A percentile compares a stretch with the other conserved stretches of the same genome.
phyloP scores from a whole-genome alignment of 2,329 filamentous ascomycete genomes.

The Chaetomium strumarium region DNA sequence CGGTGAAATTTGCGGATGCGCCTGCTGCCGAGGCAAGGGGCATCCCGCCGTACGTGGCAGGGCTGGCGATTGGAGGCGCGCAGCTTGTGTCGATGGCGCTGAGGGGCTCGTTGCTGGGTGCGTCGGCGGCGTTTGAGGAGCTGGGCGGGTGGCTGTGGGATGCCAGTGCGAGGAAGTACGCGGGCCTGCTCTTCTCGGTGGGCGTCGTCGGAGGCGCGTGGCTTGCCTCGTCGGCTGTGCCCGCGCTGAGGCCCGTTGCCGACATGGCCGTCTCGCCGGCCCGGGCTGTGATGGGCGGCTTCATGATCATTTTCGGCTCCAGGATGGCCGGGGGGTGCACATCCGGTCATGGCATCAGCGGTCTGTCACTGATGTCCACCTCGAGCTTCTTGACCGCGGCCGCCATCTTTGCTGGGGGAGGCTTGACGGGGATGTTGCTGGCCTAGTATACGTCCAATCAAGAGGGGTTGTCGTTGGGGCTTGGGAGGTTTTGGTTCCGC shows the following conservation, averaged over 20 bases:
- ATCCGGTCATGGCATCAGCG: constrained; percentile 63
- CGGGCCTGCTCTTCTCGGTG: constrained; percentile 44
- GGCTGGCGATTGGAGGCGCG: constrained; percentile 51
- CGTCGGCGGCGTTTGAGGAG: constrained; percentile 58
- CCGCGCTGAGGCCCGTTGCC: constrained; percentile 27
- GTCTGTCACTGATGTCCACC: constrained; percentile 55
- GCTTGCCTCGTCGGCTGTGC: constrained; percentile 30
- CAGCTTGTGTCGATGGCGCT: constrained; percentile 52
- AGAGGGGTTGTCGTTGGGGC: background rate
- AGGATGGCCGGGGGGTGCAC: constrained; percentile 62
- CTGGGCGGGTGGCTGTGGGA: constrained; percentile 45
- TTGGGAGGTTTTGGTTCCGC: too few relatives aligned
- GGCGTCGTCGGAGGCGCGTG: constrained; percentile 46
- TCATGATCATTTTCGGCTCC: constrained; percentile 53
- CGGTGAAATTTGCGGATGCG: constrained; percentile 28
- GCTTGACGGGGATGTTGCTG: constrained; percentile 14
- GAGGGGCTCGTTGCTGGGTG: constrained; percentile 51
- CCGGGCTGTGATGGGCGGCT: constrained; percentile 47
- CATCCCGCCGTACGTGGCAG: constrained; percentile 47
- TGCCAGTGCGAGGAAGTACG: constrained; percentile 33
- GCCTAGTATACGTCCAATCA: background rate
- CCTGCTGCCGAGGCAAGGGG: constrained; percentile 28
- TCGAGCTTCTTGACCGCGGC: constrained; percentile 58
- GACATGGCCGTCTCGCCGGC: constrained; percentile 30
- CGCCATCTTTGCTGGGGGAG: constrained; percentile 41